phyloP scores from a whole-genome alignment of 805 yeast species.

The Ogataea pilisensis region DNA sequence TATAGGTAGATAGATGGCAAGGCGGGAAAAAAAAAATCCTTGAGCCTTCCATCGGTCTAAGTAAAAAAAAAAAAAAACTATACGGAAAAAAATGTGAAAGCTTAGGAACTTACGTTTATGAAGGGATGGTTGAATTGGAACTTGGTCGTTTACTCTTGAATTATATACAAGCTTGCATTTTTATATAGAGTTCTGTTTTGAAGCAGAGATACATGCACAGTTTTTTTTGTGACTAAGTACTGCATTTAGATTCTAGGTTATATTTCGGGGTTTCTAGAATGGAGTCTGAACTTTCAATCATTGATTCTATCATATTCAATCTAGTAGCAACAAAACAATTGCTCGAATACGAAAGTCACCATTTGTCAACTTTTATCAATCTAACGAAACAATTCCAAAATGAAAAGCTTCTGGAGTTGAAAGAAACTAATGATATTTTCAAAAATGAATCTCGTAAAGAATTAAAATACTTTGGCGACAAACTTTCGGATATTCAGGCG shows the following conservation, averaged over 20 bases:
- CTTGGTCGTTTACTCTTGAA: too few species aligned
- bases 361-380: slow-evolving; percentile 14
- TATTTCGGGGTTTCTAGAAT: slow-evolving; percentile 12
- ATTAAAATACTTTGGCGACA: slow-evolving; percentile 8
- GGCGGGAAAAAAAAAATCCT: too few species aligned
- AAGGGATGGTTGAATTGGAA: too few species aligned
- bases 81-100: too few species aligned
- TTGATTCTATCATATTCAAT: slow-evolving; percentile 25
- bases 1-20: too few species aligned
- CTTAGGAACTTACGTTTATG: too few species aligned
- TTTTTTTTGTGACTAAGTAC: too few species aligned
- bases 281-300: slow-evolving; percentile 22
- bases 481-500: slow-evolving; percentile 8
- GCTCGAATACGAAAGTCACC: slow-evolving; percentile 24
- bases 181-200: too few species aligned
- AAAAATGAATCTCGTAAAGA: slow-evolving; percentile 20
- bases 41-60: too few species aligned
- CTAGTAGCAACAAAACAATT: slow-evolving; percentile 23
- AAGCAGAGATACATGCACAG: not conserved
- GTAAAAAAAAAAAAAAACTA: too few species aligned
- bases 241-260: too few species aligned
- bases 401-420: slow-evolving; percentile 17
- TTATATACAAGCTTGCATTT: too few species aligned
- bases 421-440: slow-evolving; percentile 15
- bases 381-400: slow-evolving; percentile 13